A percentile compares a stretch with the other conserved stretches of the same genome.
phyloP scores from a whole-genome alignment of 208 protist species.

The Leishmania amazonensis region DNA sequence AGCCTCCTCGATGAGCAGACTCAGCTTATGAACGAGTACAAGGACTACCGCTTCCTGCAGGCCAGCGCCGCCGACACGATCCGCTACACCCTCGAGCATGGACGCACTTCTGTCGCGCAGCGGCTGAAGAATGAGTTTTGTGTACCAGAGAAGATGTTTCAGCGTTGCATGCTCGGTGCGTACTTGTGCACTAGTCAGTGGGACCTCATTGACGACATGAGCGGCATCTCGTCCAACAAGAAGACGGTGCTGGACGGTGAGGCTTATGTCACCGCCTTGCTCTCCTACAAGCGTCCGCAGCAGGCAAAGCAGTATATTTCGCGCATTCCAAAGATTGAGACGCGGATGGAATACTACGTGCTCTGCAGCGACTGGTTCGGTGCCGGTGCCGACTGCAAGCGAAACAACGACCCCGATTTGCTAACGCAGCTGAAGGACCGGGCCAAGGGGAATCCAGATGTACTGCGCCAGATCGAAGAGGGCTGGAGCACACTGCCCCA shows the following conservation, averaged over 20 bases:
- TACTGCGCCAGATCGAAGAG: slow-evolving; percentile 63
- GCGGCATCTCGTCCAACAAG: slow-evolving; percentile 35
- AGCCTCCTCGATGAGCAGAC: slow-evolving; percentile 69
- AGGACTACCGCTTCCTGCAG: slow-evolving; percentile 76
- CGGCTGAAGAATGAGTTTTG: slow-evolving; percentile 60
- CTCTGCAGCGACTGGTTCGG: slow-evolving; percentile 71
- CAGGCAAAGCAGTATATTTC: slow-evolving; percentile 78
- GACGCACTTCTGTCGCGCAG: slow-evolving; percentile 43
- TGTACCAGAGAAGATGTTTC: slow-evolving; percentile 76
- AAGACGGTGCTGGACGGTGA: slow-evolving; percentile 54
- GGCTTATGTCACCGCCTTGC: slow-evolving; percentile 57
- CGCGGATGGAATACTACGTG: slow-evolving; percentile 85
- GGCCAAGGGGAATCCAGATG: slow-evolving; percentile 58
- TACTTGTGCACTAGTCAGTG: slow-evolving; percentile 65
- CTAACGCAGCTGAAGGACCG: slow-evolving; percentile 68
- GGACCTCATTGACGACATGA: slow-evolving; percentile 70
- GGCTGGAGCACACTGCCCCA: slow-evolving; percentile 67
- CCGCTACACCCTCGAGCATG: slow-evolving; percentile 62
- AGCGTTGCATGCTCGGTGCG: slow-evolving; percentile 70
- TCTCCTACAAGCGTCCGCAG: slow-evolving; percentile 52
- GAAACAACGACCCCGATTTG: slow-evolving; percentile 55
- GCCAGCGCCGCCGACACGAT: slow-evolving; percentile 68
- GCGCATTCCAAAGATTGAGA: slow-evolving; percentile 62
- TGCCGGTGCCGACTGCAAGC: slow-evolving; percentile 70
- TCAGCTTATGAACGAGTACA: slow-evolving; percentile 57